Percentiles rank a stretch among this genome's conserved stretches.
Conservation (phyloP, 2,329 filamentous ascomycete species). For the Periconia macrospinosa region DNA sequence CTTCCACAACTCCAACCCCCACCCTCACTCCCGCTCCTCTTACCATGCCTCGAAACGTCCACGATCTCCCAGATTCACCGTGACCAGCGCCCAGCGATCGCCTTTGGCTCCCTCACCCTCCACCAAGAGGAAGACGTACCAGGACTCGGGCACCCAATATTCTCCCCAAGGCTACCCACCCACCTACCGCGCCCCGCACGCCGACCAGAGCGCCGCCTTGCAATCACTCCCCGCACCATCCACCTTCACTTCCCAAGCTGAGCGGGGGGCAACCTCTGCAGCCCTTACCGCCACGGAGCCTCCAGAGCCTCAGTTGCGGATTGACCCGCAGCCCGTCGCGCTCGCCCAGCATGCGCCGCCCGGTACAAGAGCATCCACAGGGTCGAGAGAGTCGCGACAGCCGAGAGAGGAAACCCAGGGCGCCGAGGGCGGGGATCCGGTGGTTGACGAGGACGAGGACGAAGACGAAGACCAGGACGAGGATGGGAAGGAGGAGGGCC, state of each 20-base stretch:
- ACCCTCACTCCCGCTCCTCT: slow-evolving; percentile 20
- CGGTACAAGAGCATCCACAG: background rate
- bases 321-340: slow-evolving; percentile 32
- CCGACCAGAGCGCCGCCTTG: slow-evolving; percentile 7
- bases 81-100: slow-evolving; percentile 30
- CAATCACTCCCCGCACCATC: slow-evolving; percentile 9
- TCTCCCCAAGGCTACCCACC: slow-evolving; percentile 53
- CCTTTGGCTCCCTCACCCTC: slow-evolving; percentile 25
- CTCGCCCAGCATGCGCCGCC: slow-evolving; percentile 21
- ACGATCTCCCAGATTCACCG: slow-evolving; percentile 40
- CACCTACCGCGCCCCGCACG: slow-evolving; percentile 35
- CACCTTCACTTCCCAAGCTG: slow-evolving; percentile 20
- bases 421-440: too few species aligned
- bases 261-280: slow-evolving; percentile 38
- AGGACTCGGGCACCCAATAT: slow-evolving; percentile 59
- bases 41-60: slow-evolving; percentile 39
- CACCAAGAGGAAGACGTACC: slow-evolving; percentile 40
- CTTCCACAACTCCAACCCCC: slow-evolving; percentile 24
- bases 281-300: slow-evolving; percentile 32
- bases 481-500: slow-evolving; percentile 6
- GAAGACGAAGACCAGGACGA: background rate
- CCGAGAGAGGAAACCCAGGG: background rate
- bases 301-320: slow-evolving; percentile 38
- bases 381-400: slow-evolving; percentile 9
- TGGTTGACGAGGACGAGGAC: background rate